A percentile compares a stretch with the other conserved stretches of the same genome.
Conservation (phyloP, 768 basidiomycete species). For the Tulasnella sp. region DNA sequence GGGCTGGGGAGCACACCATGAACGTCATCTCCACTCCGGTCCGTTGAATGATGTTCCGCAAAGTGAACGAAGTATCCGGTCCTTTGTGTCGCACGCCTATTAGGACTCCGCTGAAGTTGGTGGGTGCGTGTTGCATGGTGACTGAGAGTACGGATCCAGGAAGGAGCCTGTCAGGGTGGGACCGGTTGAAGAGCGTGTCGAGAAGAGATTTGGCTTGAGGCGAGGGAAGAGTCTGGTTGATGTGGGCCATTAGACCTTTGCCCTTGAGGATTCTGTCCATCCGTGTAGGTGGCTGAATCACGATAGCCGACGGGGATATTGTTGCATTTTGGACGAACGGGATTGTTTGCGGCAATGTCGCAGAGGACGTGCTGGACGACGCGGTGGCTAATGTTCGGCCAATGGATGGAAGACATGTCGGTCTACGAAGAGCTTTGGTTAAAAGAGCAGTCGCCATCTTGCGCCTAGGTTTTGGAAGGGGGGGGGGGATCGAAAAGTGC, state of each 20-base stretch:
- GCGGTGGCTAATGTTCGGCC: background rate
- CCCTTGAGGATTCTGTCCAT: constrained; percentile 43
- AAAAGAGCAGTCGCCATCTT: background rate
- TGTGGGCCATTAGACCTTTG: constrained; percentile 70
- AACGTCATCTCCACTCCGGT: constrained; percentile 92
- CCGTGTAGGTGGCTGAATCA: constrained; percentile 29
- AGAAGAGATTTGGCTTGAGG: constrained; percentile 65
- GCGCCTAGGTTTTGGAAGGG: background rate
- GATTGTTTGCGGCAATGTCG: constrained; percentile 35
- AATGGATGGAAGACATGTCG: background rate
- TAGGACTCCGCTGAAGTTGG: constrained; percentile 81
- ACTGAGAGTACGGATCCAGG: constrained; percentile 86
- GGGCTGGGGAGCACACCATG: constrained; percentile 73
- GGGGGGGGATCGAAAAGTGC: background rate
- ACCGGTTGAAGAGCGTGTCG: constrained; percentile 59
- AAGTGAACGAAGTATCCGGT: constrained; percentile 74
- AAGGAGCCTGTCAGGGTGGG: constrained; percentile 56
- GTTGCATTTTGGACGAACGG: constrained; percentile 68
- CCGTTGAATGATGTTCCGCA: constrained; percentile 85
- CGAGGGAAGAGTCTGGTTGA: constrained; percentile 55
- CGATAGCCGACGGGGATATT: constrained; percentile 35
- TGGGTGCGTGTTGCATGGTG: constrained; percentile 66
- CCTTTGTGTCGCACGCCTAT: constrained; percentile 76
- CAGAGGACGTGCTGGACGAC: background rate
- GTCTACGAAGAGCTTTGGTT: background rate